Conservation (phyloP, 768 basidiomycete genomes). For the Galerina marginata region DNA sequence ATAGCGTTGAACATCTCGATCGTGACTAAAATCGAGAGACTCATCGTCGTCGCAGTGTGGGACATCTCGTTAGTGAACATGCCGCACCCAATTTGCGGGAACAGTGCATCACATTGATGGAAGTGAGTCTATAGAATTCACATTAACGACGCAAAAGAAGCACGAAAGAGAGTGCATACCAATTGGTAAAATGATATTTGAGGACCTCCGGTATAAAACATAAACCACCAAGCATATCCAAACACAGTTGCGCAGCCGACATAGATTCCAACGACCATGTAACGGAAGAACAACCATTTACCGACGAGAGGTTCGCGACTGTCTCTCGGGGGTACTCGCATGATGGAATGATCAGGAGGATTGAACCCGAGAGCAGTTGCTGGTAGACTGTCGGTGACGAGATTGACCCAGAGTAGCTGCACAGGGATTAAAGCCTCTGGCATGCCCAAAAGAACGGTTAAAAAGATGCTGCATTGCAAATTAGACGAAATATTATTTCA, state of each 20-base stretch:
- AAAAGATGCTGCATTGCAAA: conserved; percentile 71
- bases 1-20: conserved; percentile 98
- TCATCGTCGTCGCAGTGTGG: conserved; percentile 92
- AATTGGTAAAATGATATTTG: conserved; percentile 94
- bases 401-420: conserved; percentile 97
- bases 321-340: conserved; percentile 91
- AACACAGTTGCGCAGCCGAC: conserved; percentile 96
- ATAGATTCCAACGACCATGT: conserved; percentile 91
- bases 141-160: conserved; percentile 1
- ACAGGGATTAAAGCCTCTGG: conserved; percentile 99
- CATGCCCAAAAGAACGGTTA: conserved; percentile 97
- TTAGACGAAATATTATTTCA: conserved; percentile 25
- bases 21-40: conserved; percentile 93
- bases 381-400: conserved; percentile 95
- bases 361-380: conserved; percentile 99
- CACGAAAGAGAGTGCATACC: conserved; percentile 51
- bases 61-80: conserved; percentile 94
- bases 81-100: conserved; percentile 91
- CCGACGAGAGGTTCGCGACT: conserved; percentile 91
- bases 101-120: conserved; percentile 83
- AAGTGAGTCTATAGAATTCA: conserved; percentile 78
- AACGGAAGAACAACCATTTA: conserved; percentile 95
- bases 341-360: conserved; percentile 94
- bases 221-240: conserved; percentile 99
- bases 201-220: conserved; percentile 88